phyloP scores from a whole-genome alignment of 73 alveolate species.

The Urostyla sp. region DNA sequence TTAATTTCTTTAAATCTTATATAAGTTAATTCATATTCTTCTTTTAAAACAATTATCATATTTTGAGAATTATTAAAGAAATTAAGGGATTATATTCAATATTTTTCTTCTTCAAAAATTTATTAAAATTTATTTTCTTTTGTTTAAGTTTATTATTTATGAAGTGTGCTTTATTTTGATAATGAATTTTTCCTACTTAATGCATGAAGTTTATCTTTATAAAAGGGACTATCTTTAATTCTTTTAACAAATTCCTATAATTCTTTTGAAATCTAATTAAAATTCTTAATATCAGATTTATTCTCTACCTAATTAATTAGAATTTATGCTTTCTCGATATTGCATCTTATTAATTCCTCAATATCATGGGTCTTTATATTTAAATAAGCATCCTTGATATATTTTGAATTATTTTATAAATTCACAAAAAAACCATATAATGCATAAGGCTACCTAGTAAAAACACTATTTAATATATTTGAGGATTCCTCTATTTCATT shows the following conservation, averaged over 20 bases:
- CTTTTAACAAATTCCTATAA: slow-evolving; percentile 6
- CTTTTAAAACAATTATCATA: no score
- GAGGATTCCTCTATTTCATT: not conserved
- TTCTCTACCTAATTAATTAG: not conserved
- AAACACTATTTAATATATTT: not conserved
- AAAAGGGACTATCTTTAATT: slow-evolving; percentile 21
- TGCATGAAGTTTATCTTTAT: not conserved
- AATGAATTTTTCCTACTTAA: no score
- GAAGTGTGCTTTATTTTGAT: no score
- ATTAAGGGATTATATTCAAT: no score
- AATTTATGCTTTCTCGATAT: slow-evolving; percentile 22
- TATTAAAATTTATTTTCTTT: no score
- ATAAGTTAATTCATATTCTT: no score
- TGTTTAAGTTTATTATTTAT: no score
- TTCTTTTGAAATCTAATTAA: not conserved
- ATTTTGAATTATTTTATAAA: not conserved
- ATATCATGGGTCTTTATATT: slow-evolving; percentile 9
- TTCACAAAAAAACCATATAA: slow-evolving; percentile 1
- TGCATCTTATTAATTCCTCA: slow-evolving; percentile 31
- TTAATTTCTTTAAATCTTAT: no score
- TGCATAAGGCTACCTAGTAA: slow-evolving; percentile 22
- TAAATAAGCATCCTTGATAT: not conserved
- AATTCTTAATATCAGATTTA: not conserved
- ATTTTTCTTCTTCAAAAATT: no score
- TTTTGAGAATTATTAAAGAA: no score